Percentiles rank a stretch among this genome's conserved stretches.
phyloP scores from a whole-genome alignment of 164 flowering plant species.

The Vitis vinifera region DNA sequence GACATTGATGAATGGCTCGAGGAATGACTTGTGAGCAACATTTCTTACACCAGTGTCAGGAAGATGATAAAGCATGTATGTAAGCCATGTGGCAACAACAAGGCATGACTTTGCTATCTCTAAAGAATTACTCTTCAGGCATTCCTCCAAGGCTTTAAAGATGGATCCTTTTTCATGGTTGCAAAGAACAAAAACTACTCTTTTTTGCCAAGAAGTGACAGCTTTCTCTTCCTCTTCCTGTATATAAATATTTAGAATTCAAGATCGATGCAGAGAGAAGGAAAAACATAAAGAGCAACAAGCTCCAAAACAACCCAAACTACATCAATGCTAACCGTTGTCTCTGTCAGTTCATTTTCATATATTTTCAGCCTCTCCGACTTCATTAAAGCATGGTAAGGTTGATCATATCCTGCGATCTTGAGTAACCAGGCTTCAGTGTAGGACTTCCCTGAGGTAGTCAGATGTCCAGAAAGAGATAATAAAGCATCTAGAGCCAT shows the following conservation, averaged over 20 bases:
- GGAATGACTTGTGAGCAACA: slow-evolving; percentile 54
- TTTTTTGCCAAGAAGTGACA: slow-evolving; percentile 59
- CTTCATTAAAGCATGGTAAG: slow-evolving; percentile 48
- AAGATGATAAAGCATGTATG: slow-evolving; percentile 51
- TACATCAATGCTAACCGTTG: slow-evolving; percentile 33
- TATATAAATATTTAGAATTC: slow-evolving; percentile 9
- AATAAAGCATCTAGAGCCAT: slow-evolving; percentile 56
- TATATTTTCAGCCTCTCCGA: slow-evolving; percentile 31
- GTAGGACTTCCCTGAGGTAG: slow-evolving; percentile 47
- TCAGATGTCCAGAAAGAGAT: slow-evolving; percentile 55
- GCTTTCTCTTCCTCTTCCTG: slow-evolving; percentile 71
- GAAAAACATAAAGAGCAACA: slow-evolving; percentile 3
- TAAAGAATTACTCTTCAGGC: slow-evolving; percentile 63
- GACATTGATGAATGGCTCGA: slow-evolving; percentile 58
- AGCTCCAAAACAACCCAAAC: background rate
- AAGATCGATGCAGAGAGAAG: background rate
- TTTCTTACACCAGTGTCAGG: slow-evolving; percentile 63
- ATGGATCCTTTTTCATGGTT: slow-evolving; percentile 73
- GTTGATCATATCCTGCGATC: slow-evolving; percentile 60
- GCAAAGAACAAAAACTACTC: slow-evolving; percentile 67
- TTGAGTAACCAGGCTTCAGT: slow-evolving; percentile 69
- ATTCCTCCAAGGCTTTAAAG: slow-evolving; percentile 69
- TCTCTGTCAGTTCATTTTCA: slow-evolving; percentile 40
- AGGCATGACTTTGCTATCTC: slow-evolving; percentile 66
- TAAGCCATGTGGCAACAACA: slow-evolving; percentile 67